Evolutionary conservation across 106 monocot genomes (phyloP), one percentile per base, ranked within the genome.

Genomic region (Phalaenopsis aphrodite): DNA sequence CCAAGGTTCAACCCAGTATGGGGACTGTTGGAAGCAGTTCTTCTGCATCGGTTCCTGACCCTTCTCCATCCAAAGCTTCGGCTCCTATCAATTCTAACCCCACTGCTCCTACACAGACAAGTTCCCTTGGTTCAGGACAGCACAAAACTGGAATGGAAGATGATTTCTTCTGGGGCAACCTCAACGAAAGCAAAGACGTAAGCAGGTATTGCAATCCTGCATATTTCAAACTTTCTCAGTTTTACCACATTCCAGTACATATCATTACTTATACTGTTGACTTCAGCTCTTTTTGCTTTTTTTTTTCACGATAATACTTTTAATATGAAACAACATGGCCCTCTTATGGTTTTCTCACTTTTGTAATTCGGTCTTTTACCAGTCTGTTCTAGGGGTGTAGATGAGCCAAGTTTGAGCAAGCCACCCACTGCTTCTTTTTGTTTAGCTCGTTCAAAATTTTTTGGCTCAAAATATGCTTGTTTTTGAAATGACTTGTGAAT

Each of bases 151-250:
- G 79, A 84, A 64, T 71, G 10, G 99, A 99, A 79, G 97, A 98
- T 84, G 99, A 99, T 86, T 84, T 94, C 39, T 99, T 99, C 61
- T 99, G 99, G 99, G 99, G 99, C 8, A 91, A 95, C 75, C 75
- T 85, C 41, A 88, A 95, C 81, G 88, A 89, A 75, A 21, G 85
- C 37, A 90, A 91, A 85, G 86, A 85, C 37, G 93, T 87, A 68
- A 41, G 58, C 38, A 93, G 93, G 80, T 83, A 84, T 89, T 94
- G 88, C 49, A 89, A 57, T 38, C 49, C 82, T 42, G 3, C 42
- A 2, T 8, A 5, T 46, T 61, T 57, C 21, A 23, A 66, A 18
- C 24, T 24, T 66, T 45, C 30, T 24, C 19, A 21, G 30, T 12
- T n/a, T 58, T 58, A 58, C 17, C 48, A 8, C 48, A 48, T 10